A percentile compares a stretch with the other conserved stretches of the same genome.
Conservation (phyloP, 176 grass and related monocot species). For the Coix lacrymajobi region DNA sequence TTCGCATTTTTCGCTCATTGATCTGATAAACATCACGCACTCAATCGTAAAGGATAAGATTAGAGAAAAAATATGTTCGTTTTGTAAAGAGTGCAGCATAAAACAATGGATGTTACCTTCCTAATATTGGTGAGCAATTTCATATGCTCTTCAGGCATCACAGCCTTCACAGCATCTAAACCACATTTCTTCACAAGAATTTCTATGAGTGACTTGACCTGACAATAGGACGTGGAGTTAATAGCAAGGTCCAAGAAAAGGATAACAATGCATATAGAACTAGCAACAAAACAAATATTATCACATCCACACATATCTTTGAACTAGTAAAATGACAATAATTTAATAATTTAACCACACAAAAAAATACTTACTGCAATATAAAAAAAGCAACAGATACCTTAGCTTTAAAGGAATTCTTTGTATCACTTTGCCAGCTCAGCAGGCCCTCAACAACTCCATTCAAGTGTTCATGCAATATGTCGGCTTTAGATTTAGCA, state of each 20-base stretch:
- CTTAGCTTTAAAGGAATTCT: slow-evolving; percentile 92
- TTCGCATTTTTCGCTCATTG: slow-evolving; percentile 78
- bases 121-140: slow-evolving; percentile 86
- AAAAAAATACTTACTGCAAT: not conserved
- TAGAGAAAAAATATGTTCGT: not conserved
- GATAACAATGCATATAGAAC: not conserved
- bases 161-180: slow-evolving; percentile 84
- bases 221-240: not conserved
- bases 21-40: slow-evolving; percentile 35
- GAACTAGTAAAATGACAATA: not conserved
- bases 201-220: slow-evolving; percentile 89
- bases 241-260: not conserved
- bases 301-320: not conserved
- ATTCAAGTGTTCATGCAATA: slow-evolving; percentile 69
- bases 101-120: slow-evolving; percentile 51
- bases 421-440: slow-evolving; percentile 69
- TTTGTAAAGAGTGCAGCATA: not conserved
- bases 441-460: slow-evolving; percentile 72
- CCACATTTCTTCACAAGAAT: slow-evolving; percentile 98
- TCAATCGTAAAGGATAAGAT: not conserved
- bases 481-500: slow-evolving; percentile 77
- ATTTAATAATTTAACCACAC: not conserved
- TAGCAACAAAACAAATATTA: not conserved
- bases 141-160: slow-evolving; percentile 97
- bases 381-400: slow-evolving; percentile 38